Conservation (phyloP, 2,329 filamentous ascomycete genomes). For the Blastomyces silverae region DNA sequence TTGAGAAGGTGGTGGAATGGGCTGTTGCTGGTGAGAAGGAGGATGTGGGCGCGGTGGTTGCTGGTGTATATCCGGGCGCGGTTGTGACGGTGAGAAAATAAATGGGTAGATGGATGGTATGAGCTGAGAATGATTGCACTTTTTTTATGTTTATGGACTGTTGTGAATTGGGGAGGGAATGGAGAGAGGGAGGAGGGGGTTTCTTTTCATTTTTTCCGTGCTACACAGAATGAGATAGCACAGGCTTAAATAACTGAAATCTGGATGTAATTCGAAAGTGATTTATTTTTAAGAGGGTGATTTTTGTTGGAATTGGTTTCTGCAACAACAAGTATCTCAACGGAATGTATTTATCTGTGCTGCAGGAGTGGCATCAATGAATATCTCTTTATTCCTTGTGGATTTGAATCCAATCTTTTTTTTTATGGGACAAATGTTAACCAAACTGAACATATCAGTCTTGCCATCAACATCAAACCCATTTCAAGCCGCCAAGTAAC, state of each 20-base stretch:
- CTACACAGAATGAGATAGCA: neutral
- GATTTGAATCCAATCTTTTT: neutral
- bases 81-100: conserved; percentile 32
- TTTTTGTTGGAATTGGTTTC: neutral
- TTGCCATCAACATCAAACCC: too few relatives aligned
- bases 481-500: too few relatives aligned
- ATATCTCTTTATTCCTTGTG: neutral
- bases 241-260: neutral
- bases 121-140: neutral
- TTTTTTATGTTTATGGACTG: neutral
- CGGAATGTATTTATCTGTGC: neutral
- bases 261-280: neutral
- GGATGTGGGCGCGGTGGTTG: conserved; percentile 30
- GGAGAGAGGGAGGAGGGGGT: neutral
- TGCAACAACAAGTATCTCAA: neutral
- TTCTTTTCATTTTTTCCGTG: neutral
- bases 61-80: conserved; percentile 31
- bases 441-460: too few relatives aligned
- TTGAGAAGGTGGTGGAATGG: conserved; percentile 40
- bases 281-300: neutral
- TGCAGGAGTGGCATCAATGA: neutral
- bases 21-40: conserved; percentile 34
- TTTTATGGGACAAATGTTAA: too few relatives aligned
- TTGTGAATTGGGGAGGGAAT: neutral
- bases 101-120: conserved; percentile 13